Evolutionary conservation across 2,329 filamentous ascomycete species (phyloP).

Genomic region (Pseudogymnoascus sp.): DNA sequence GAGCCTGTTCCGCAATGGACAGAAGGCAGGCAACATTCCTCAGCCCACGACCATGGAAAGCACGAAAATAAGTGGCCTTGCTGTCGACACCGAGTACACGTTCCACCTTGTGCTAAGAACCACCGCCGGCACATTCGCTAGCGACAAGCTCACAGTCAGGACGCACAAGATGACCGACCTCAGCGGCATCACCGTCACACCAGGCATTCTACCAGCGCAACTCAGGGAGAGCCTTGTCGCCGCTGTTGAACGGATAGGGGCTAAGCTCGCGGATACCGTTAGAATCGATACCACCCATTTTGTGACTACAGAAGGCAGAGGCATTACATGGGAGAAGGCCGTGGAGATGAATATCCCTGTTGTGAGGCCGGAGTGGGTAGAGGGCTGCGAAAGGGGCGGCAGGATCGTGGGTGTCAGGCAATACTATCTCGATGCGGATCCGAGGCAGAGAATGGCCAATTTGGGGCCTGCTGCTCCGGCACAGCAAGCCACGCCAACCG

Average conservation of each 20-base stretch:
- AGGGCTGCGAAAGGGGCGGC: conserved; percentile 89
- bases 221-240: conserved; percentile 64
- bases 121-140: conserved; percentile 76
- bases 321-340: conserved; percentile 89
- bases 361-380: conserved; percentile 92
- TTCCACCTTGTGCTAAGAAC: conserved; percentile 92
- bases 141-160: conserved; percentile 74
- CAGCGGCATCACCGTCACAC: conserved; percentile 88
- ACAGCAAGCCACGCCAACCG: conserved; percentile 12
- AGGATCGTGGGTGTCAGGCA: conserved; percentile 89
- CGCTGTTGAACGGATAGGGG: conserved; percentile 82
- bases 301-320: conserved; percentile 87
- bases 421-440: conserved; percentile 87
- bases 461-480: conserved; percentile 10
- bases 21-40: conserved; percentile 93
- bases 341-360: conserved; percentile 97
- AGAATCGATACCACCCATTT: conserved; percentile 98
- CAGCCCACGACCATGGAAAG: conserved; percentile 78
- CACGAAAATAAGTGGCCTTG: conserved; percentile 93
- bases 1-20: conserved; percentile 88
- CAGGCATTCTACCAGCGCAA: conserved; percentile 70
- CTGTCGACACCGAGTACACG: conserved; percentile 92
- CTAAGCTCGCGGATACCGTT: conserved; percentile 81
- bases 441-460: conserved; percentile 26
- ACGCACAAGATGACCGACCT: conserved; percentile 99